Evolutionary conservation across 2,329 filamentous ascomycete species (phyloP), one percentile per base, ranked within the genome.

Genomic region (Trichocomaceae sp.): DNA sequence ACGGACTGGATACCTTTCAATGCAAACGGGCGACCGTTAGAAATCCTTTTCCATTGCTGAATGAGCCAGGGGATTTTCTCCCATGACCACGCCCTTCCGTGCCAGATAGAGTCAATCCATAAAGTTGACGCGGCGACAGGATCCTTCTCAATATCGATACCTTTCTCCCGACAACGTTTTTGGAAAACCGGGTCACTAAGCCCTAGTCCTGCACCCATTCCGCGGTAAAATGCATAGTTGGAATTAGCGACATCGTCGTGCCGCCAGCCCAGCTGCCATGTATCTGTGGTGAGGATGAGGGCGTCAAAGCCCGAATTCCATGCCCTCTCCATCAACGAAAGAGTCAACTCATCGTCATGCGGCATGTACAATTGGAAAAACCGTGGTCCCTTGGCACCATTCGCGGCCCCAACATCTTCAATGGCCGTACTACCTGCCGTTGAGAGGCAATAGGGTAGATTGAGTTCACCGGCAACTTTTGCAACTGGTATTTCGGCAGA

Each of bases 1-100:
- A 81, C 79, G 13, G 79, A 81, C 71, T 88, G 84, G n/a, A 90
- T 80, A 0, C 86, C 86, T 68, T 89, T 90, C 23, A 89, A 67
- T 48, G 59, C 84, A 72, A 74, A 88, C 60, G 63, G 83, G 72
- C 78, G 77, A 7, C 83, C 75, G 0, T 78, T 78, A 1, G 69
- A 76, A 31, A 81, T 78, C 55, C 74, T 70, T 66, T 74, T 77
- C 73, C 83, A 80, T 20, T 78, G 73, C 62, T 79, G 72, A 57
- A 82, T 81, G 46, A 88, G 64, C 84, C 85, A 88, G 4, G 76
- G 71, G 1, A 88, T 74, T 64, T 86, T 85, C 45, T 80, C 76
- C 85, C 85, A 89, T n/a, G 73, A 77, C 66, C 79, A 81, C 5
- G 81, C 80, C 2, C 78, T 73, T 0, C 83, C 82, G 65, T 86